phyloP scores from a whole-genome alignment of 371 early-diverging fungal genomes.

The Dichotomocladium elegans region DNA sequence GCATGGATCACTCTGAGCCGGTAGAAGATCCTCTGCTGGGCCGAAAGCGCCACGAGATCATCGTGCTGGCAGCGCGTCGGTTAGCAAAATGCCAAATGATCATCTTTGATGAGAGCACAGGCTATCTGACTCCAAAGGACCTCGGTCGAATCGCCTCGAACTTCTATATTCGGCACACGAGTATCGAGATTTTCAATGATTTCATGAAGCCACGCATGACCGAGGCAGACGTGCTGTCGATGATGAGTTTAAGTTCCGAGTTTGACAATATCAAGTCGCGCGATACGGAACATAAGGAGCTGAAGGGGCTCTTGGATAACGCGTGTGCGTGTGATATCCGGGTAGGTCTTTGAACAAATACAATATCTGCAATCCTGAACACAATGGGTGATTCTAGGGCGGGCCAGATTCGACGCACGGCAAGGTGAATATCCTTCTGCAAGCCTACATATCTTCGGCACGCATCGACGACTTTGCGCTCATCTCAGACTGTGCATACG shows the following conservation, averaged over 20 bases:
- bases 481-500: conserved; percentile 88
- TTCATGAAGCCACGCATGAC: conserved; percentile 73
- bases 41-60: conserved; percentile 21
- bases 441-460: conserved; percentile 78
- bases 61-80: conserved; percentile 12
- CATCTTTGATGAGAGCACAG: conserved; percentile 78
- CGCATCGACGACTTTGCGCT: conserved; percentile 88
- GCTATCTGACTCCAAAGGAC: conserved; percentile 84
- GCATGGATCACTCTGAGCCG: conserved; percentile 73
- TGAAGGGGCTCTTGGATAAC: conserved; percentile 65
- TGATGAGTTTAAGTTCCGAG: conserved; percentile 88
- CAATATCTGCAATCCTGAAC: no score
- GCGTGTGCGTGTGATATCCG: conserved; percentile 82
- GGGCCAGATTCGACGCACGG: conserved; percentile 72
- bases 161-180: conserved; percentile 86
- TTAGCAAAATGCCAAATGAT: conserved; percentile 93
- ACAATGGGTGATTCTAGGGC: conserved; percentile 36
- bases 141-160: conserved; percentile 90
- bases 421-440: conserved; percentile 92
- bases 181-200: conserved; percentile 81
- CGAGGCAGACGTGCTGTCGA: conserved; percentile 85
- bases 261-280: conserved; percentile 91
- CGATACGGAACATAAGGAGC: conserved; percentile 80
- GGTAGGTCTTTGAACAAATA: conserved; percentile 29
- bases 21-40: conserved; percentile 74